These are phyloP conservation scores for Cladophialophora psammophila DNA, from an alignment of 2,329 filamentous ascomycete species.

Conservation along the genomic window DNA sequence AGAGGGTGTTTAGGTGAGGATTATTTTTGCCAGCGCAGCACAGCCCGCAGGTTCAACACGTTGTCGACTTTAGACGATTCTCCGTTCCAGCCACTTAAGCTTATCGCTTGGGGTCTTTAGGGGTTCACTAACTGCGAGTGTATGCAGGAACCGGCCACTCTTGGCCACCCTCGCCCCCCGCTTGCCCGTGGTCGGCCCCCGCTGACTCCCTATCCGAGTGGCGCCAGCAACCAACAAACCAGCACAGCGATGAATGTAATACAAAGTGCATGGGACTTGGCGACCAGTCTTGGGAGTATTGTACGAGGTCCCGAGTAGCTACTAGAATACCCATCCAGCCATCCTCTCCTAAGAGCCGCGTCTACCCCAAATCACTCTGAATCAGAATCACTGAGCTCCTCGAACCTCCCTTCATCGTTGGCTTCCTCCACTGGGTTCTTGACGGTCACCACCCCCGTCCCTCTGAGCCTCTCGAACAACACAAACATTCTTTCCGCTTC, in stretches of 20 bases:
- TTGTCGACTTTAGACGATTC: not conserved
- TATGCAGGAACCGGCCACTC: slow-evolving; percentile 17
- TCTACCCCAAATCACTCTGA: slow-evolving; percentile 13
- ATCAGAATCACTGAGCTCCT: slow-evolving; percentile 48
- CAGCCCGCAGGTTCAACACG: not conserved
- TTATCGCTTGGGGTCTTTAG: slow-evolving; percentile 16
- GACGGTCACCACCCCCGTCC: slow-evolving; percentile 77
- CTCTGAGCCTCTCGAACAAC: slow-evolving; percentile 83
- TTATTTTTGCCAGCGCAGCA: slow-evolving; percentile 6
- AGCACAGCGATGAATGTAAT: not conserved
- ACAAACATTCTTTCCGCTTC: slow-evolving; percentile 92
- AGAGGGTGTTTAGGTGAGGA: not conserved
- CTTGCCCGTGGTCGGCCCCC: slow-evolving; percentile 4
- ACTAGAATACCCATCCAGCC: no score
- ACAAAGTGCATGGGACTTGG: not conserved
- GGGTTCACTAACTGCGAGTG: not conserved
- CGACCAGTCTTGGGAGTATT: no score
- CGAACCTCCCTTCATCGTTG: slow-evolving; percentile 71
- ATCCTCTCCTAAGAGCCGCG: no score
- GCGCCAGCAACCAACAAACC: slow-evolving; percentile 27
- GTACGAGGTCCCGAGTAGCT: no score
- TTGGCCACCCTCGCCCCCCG: not conserved
- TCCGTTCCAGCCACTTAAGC: slow-evolving; percentile 14
- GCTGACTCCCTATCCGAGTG: slow-evolving; percentile 31
- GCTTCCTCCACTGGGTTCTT: slow-evolving; percentile 80